A percentile compares a stretch with the other conserved stretches of the same genome.
Evolutionary conservation across 805 yeast genomes (phyloP).

Genomic region (Yamadazyma ubonensis): DNA sequence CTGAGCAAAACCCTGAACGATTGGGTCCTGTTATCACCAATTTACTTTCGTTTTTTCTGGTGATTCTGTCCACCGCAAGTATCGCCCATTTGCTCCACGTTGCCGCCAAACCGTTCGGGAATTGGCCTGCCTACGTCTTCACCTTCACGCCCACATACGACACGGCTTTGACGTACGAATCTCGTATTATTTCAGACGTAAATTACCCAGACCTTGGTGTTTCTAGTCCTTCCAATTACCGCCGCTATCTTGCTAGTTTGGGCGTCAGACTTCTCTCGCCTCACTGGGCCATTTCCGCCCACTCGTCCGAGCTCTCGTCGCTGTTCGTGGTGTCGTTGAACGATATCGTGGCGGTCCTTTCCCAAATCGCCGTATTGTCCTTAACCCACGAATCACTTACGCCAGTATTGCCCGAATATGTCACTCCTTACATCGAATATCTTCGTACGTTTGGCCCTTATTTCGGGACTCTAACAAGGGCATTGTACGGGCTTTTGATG

Average conservation of each 20-base stretch:
- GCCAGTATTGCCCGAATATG: too few species aligned
- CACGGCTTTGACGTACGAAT: not conserved
- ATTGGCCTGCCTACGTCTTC: not conserved
- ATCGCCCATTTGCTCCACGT: too few species aligned
- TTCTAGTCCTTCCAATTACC: slow-evolving; percentile 1
- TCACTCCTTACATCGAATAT: too few species aligned
- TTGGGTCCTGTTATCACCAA: too few species aligned
- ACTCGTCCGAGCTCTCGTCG: too few species aligned
- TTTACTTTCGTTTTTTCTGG: too few species aligned
- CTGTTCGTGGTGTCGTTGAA: slow-evolving; percentile 2
- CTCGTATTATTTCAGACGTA: not conserved
- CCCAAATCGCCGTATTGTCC: not conserved
- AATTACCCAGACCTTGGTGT: slow-evolving; percentile 1
- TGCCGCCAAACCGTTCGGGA: too few species aligned
- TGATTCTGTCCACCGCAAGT: too few species aligned
- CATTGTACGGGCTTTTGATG: slow-evolving; percentile 1
- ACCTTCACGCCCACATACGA: not conserved
- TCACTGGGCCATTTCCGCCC: too few species aligned
- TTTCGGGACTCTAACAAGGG: not conserved
- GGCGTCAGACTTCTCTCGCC: not conserved
- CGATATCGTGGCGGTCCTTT: not conserved
- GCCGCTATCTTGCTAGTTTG: slow-evolving; percentile 2
- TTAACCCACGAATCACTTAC: not conserved
- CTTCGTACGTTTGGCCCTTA: too few species aligned
- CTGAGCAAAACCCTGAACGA: too few species aligned